phyloP scores from a whole-genome alignment of 441 rosid genomes.

The Adansonia grandidieri region DNA sequence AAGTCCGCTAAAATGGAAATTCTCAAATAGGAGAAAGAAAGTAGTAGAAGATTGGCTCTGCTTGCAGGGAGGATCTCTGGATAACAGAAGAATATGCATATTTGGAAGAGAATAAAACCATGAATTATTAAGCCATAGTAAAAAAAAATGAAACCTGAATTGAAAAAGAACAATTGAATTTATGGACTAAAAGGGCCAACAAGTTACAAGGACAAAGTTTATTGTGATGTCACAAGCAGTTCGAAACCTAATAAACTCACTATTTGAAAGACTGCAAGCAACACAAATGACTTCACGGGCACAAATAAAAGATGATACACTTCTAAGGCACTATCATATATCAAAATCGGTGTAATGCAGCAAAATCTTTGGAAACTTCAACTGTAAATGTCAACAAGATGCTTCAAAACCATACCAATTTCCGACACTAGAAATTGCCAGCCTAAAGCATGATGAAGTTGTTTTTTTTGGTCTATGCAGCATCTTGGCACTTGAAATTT shows the following conservation, averaged over 20 bases:
- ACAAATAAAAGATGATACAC: neutral
- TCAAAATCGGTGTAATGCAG: neutral
- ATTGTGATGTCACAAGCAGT: neutral
- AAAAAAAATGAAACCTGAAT: neutral
- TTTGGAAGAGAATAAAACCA: neutral
- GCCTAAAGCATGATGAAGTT: neutral
- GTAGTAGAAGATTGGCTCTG: neutral
- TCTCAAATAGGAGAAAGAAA: neutral
- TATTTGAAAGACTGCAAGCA: neutral
- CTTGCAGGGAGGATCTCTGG: neutral
- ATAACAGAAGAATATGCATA: neutral
- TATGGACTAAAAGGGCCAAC: neutral
- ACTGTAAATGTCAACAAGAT: neutral
- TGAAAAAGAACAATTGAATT: no score
- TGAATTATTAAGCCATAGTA: neutral
- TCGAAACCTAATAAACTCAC: neutral
- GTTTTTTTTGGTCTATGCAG: neutral
- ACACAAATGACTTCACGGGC: neutral
- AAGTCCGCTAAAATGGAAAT: neutral
- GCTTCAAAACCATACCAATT: neutral
- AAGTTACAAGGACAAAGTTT: neutral
- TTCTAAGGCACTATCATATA: neutral
- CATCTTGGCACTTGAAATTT: neutral
- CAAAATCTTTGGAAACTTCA: neutral
- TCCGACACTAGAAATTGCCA: neutral